These are phyloP conservation scores for Boletus subcaerulescens DNA, from an alignment of 768 basidiomycete genomes.

Conservation along the genomic window DNA sequence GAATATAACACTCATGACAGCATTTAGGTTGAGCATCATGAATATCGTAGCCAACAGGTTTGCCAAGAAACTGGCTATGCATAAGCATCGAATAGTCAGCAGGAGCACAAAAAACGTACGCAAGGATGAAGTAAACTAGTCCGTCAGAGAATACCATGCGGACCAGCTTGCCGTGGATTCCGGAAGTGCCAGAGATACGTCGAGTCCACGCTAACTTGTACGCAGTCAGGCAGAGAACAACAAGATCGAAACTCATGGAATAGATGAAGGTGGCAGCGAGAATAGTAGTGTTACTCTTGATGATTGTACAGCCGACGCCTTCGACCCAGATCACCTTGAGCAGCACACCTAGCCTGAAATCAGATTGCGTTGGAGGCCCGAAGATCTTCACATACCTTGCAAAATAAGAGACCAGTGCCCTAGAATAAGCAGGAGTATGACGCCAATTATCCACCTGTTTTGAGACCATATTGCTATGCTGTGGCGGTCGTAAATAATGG, in stretches of 20 bases:
- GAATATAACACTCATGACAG: constrained; percentile 64
- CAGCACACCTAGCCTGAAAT: constrained; percentile 45
- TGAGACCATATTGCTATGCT: constrained; percentile 68
- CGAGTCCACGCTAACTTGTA: constrained; percentile 48
- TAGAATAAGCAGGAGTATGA: constrained; percentile 53
- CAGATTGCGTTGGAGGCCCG: background rate
- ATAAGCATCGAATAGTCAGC: constrained; percentile 27
- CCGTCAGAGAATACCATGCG: constrained; percentile 70
- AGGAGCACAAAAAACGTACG: constrained; percentile 39
- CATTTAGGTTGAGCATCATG: constrained; percentile 63
- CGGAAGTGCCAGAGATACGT: constrained; percentile 13
- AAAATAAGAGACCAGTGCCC: constrained; percentile 72
- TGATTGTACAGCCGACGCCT: constrained; percentile 50
- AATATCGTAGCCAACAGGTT: constrained; percentile 49
- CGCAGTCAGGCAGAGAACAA: constrained; percentile 56
- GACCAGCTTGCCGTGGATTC: constrained; percentile 46
- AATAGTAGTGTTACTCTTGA: constrained; percentile 56
- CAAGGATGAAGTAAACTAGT: constrained; percentile 72
- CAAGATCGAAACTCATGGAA: constrained; percentile 70
- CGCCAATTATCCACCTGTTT: constrained; percentile 47
- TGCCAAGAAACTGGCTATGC: constrained; percentile 35
- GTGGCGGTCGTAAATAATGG: constrained; percentile 12
- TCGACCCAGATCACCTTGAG: constrained; percentile 56
- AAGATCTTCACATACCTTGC: constrained; percentile 42
- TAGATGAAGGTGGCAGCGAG: constrained; percentile 73